Percentiles rank a stretch among this genome's conserved stretches.
Conservation (phyloP, 805 yeast genomes). For the Ogataea polymorpha region DNA sequence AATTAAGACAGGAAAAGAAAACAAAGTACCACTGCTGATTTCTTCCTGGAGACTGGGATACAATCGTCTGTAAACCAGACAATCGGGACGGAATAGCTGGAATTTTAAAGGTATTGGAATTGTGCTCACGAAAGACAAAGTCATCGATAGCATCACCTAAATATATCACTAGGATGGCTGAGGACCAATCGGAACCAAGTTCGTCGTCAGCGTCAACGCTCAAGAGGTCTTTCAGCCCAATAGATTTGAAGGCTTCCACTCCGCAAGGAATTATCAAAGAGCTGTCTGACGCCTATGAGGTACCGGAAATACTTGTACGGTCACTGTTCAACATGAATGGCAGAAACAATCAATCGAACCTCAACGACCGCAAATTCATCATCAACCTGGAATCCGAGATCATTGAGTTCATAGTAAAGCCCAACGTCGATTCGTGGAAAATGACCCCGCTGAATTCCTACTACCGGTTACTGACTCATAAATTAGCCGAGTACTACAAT, state of each 20-base stretch:
- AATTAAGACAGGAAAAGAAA: constrained; percentile 9
- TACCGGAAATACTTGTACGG: constrained; percentile 31
- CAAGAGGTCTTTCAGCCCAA: constrained; percentile 15
- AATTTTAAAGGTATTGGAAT: background rate
- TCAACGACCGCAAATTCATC: constrained; percentile 46
- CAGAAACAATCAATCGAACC: constrained; percentile 16
- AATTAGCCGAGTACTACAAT: constrained; percentile 63
- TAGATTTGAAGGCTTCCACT: constrained; percentile 14
- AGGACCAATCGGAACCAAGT: constrained; percentile 1
- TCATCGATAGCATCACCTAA: background rate
- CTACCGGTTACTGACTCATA: constrained; percentile 64
- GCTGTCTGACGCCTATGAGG: constrained; percentile 21
- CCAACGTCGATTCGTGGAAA: constrained; percentile 40
- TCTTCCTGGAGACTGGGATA: constrained; percentile 11
- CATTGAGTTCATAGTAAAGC: constrained; percentile 40
- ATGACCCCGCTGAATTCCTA: constrained; percentile 63
- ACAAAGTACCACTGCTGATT: constrained; percentile 6
- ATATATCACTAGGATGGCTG: constrained; percentile 5
- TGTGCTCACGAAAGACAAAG: background rate
- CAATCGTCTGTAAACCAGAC: constrained; percentile 4
- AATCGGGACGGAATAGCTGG: constrained; percentile 1
- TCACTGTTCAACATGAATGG: constrained; percentile 30
- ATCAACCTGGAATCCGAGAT: constrained; percentile 47
- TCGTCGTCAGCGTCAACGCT: constrained; percentile 6
- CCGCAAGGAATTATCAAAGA: constrained; percentile 19